Conservation (phyloP, 1,284 basidiomycete species). For the Ceratobasidium sp. region DNA sequence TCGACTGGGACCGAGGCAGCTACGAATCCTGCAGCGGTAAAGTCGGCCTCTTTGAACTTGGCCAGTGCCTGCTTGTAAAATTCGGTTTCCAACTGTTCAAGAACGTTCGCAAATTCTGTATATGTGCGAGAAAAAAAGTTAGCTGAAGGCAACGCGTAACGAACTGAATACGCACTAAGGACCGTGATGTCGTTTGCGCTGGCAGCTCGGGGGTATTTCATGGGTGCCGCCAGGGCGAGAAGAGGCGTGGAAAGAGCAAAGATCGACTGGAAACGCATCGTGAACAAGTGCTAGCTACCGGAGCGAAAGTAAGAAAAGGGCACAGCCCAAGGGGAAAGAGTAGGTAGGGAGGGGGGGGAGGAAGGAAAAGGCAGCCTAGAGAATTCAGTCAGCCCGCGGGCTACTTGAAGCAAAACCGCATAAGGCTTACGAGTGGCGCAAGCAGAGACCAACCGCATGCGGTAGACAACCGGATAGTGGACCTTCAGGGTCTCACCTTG, state of each 20-base stretch:
- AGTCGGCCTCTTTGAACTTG: constrained; percentile 74
- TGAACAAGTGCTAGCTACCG: constrained; percentile 39
- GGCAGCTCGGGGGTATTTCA: constrained; percentile 47
- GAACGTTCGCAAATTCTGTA: constrained; percentile 77
- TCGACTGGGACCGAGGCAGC: constrained; percentile 67
- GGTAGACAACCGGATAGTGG: constrained; percentile 13
- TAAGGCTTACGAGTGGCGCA: constrained; percentile 20
- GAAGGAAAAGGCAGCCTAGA: not conserved
- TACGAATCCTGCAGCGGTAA: constrained; percentile 73
- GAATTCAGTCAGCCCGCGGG: not conserved
- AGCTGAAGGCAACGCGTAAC: not conserved
- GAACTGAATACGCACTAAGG: constrained; percentile 61
- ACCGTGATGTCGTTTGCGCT: constrained; percentile 62
- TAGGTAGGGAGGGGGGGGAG: constrained; percentile 11
- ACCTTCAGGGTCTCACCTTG: not conserved
- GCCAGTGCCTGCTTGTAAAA: constrained; percentile 76
- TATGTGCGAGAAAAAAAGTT: not conserved
- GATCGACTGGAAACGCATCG: constrained; percentile 28
- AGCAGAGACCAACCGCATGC: not conserved
- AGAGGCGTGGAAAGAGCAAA: constrained; percentile 27
- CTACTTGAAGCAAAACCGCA: constrained; percentile 12
- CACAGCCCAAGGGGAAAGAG: constrained; percentile 45
- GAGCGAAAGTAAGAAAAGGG: constrained; percentile 43
- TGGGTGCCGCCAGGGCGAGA: constrained; percentile 43
- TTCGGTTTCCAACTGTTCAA: constrained; percentile 74